Evolutionary conservation across 1,139 yeast species (phyloP).

Genomic region (Saccharomyces uvarum): DNA sequence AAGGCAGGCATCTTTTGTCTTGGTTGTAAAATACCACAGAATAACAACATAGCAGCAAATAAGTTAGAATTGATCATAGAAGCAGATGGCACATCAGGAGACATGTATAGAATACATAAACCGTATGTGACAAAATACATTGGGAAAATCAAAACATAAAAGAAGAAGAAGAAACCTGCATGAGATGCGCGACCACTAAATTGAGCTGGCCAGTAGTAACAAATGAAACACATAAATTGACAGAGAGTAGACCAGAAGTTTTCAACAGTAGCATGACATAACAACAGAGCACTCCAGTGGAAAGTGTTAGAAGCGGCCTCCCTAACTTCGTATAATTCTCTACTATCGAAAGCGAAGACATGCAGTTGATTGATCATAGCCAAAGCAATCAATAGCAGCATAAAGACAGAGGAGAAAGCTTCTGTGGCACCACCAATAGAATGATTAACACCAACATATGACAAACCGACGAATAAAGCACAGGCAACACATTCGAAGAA

Average conservation of each 20-base stretch:
- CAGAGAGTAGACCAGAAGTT: slow-evolving; percentile 41
- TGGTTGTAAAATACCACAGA: slow-evolving; percentile 55
- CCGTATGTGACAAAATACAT: slow-evolving; percentile 42
- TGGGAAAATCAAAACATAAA: slow-evolving; percentile 40
- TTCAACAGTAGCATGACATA: slow-evolving; percentile 38
- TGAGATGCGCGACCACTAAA: slow-evolving; percentile 35
- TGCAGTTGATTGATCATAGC: slow-evolving; percentile 53
- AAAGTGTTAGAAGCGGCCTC: slow-evolving; percentile 57
- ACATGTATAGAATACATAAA: slow-evolving; percentile 42
- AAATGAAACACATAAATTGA: slow-evolving; percentile 35
- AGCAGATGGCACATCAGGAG: slow-evolving; percentile 46
- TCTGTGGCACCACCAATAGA: slow-evolving; percentile 42
- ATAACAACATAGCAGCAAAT: slow-evolving; percentile 41
- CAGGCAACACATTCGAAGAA: slow-evolving; percentile 41
- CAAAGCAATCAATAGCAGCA: slow-evolving; percentile 45
- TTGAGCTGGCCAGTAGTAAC: slow-evolving; percentile 40
- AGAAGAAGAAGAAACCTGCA: slow-evolving; percentile 40
- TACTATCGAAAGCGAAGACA: slow-evolving; percentile 39
- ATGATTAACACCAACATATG: slow-evolving; percentile 38
- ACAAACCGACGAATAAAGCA: slow-evolving; percentile 46
- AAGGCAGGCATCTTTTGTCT: slow-evolving; percentile 44
- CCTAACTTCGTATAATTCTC: slow-evolving; percentile 54
- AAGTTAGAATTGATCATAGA: slow-evolving; percentile 41
- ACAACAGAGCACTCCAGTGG: slow-evolving; percentile 45
- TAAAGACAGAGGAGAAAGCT: slow-evolving; percentile 48